These are phyloP conservation scores for Scleromitrula shiraiana DNA, from an alignment of 2,329 filamentous ascomycete genomes.

Conservation along the genomic window DNA sequence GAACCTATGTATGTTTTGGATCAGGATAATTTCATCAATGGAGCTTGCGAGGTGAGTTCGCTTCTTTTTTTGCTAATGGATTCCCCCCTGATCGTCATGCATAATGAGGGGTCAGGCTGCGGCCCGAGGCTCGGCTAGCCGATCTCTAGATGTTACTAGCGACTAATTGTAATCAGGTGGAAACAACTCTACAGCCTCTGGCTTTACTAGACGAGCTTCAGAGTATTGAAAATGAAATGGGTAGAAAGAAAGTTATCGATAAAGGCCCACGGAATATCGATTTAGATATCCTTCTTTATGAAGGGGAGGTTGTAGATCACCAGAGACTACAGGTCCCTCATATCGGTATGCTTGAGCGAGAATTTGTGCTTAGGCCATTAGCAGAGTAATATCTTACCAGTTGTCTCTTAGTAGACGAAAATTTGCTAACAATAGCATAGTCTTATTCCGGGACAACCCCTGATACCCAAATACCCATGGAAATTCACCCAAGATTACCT, in stretches of 20 bases:
- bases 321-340: constrained; percentile 80
- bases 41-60: constrained; percentile 72
- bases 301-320: constrained; percentile 54
- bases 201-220: constrained; percentile 75
- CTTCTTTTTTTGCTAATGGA: not conserved
- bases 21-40: constrained; percentile 84
- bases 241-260: constrained; percentile 75
- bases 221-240: constrained; percentile 70
- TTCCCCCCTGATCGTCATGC: constrained; percentile 2
- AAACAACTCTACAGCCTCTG: constrained; percentile 68
- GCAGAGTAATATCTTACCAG: constrained; percentile 51
- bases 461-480: constrained; percentile 49
- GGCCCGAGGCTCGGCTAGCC: not conserved
- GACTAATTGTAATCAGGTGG: constrained; percentile 43
- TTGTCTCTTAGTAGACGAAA: not conserved
- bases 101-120: too few relatives aligned
- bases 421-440: constrained; percentile 30
- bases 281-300: constrained; percentile 83
- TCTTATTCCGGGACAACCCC: constrained; percentile 46
- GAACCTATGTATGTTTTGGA: constrained; percentile 93
- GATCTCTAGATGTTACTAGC: not conserved
- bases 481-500: constrained; percentile 53
- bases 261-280: constrained; percentile 95
- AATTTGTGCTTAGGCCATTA: constrained; percentile 86
- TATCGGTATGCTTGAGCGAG: constrained; percentile 74